Evolutionary conservation across 2,329 filamentous ascomycete species (phyloP), one percentile per base, ranked within the genome.

Genomic region (Corniculantispora saksenae): DNA sequence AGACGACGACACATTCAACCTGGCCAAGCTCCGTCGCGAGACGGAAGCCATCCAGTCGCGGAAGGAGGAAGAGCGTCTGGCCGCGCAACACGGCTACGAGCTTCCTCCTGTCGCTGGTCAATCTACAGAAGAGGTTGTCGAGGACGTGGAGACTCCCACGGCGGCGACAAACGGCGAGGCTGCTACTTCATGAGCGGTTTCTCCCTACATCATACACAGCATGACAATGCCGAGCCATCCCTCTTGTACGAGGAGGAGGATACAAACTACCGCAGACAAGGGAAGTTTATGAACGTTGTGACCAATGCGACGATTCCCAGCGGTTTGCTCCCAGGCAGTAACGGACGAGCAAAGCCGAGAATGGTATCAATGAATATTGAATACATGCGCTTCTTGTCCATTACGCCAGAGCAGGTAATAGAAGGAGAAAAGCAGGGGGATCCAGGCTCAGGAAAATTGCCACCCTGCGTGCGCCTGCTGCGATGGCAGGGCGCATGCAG

Each of bases 11-110:
- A 78, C 80, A 7, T 97, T 89, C 88, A 97, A 97, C 73, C 79
- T 97, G 71, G 89, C 93, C 72, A 92, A 89, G 67, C 80, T 98
- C 75, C 86, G 95, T 66, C 83, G 84, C 72, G 94, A 98, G 82
- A 99, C 95, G 0, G 92, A 97, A 75, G 87, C 85, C 3, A 75
- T 94, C 35, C 84, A 89, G 58, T 83, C 88, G 68, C 84, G 83
- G 81, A 94, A 91, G 77, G 94, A 97, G 78, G 90, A 93, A 70
- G 92, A 97, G 48, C 82, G 87, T 25, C 66, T 89, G 69, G 72
- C 74, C 25, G 68, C 72, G 15, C 60, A 75, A 29, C 73, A 78
- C 59, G 78, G 74, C 19, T 60, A 53, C 45, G 61, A 51, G 45
- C 53, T 64, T 12, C 21, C 67, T 27, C 67, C 70, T 6, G 56